Evolutionary conservation across 1,139 yeast species (phyloP).

Genomic region (Yamadazyma pseudoaaseri): DNA sequence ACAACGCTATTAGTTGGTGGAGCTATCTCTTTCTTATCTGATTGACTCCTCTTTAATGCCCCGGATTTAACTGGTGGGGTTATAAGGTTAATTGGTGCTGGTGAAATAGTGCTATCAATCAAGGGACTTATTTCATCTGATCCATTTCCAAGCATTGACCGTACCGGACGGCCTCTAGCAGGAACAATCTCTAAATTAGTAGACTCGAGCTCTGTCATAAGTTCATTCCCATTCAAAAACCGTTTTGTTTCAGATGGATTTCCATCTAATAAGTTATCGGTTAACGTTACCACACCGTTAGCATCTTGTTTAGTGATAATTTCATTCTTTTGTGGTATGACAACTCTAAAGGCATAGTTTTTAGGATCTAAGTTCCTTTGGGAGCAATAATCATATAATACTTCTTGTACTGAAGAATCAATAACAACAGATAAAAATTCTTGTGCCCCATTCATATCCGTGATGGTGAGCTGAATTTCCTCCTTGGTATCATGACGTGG

Average conservation of each 20-base stretch:
- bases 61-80: constrained; percentile 10
- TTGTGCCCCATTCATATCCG: constrained; percentile 9
- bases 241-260: constrained; percentile 5
- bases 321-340: constrained; percentile 8
- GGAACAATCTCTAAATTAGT: constrained; percentile 24
- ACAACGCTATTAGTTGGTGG: background rate
- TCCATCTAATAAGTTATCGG: constrained; percentile 7
- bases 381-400: constrained; percentile 32
- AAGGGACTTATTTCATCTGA: constrained; percentile 8
- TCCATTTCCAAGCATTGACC: constrained; percentile 8
- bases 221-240: constrained; percentile 20
- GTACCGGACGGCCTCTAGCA: constrained; percentile 7
- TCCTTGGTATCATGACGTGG: constrained; percentile 2
- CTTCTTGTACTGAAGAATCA: constrained; percentile 28
- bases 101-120: constrained; percentile 13
- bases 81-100: constrained; percentile 9
- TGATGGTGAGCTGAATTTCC: constrained; percentile 9
- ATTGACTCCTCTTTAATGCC: background rate
- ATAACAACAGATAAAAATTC: constrained; percentile 8
- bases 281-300: constrained; percentile 12
- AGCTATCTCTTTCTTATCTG: background rate
- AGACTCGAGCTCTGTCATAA: constrained; percentile 21
- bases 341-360: constrained; percentile 21
- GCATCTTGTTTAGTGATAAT: constrained; percentile 3
- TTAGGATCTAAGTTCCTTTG: constrained; percentile 27